Evolutionary conservation across 179 eudicot species (phyloP).

Genomic region (Corrigiola litoralis): DNA sequence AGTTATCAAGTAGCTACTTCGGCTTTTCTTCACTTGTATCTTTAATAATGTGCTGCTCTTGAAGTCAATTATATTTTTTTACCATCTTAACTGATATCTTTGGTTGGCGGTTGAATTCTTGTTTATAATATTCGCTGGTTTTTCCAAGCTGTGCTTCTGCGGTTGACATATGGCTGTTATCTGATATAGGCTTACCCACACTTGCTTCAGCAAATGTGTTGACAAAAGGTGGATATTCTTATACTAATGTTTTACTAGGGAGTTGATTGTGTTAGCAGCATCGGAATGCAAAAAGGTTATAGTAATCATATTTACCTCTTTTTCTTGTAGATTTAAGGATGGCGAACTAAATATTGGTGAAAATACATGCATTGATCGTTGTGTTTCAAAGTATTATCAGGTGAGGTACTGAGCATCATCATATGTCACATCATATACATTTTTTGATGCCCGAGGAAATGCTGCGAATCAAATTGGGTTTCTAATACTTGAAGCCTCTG

Average conservation of each 20-base stretch:
- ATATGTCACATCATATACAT: too few species aligned
- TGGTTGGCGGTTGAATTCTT: not conserved
- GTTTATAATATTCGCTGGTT: not conserved
- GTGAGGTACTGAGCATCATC: conserved; percentile 34
- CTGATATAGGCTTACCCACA: conserved; percentile 67
- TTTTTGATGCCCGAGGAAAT: too few species aligned
- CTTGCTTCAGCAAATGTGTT: conserved; percentile 79
- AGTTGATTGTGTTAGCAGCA: not conserved
- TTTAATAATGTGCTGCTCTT: too few species aligned
- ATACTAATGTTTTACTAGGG: not conserved
- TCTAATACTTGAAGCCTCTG: not conserved
- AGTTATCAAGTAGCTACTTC: not conserved
- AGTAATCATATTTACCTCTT: not conserved
- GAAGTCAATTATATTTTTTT: too few species aligned
- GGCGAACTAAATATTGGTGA: conserved; percentile 78
- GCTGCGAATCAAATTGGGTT: not conserved
- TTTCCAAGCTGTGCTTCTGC: not conserved
- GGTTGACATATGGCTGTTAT: conserved; percentile 16
- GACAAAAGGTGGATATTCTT: conserved; percentile 54
- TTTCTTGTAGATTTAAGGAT: conserved; percentile 66
- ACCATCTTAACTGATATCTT: not conserved
- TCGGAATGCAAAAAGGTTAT: not conserved
- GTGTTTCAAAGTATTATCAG: conserved; percentile 89
- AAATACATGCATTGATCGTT: conserved; percentile 81
- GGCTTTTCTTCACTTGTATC: too few species aligned